phyloP scores from a whole-genome alignment of 208 protist species.

The Acanthamoeba lenticulata region DNA sequence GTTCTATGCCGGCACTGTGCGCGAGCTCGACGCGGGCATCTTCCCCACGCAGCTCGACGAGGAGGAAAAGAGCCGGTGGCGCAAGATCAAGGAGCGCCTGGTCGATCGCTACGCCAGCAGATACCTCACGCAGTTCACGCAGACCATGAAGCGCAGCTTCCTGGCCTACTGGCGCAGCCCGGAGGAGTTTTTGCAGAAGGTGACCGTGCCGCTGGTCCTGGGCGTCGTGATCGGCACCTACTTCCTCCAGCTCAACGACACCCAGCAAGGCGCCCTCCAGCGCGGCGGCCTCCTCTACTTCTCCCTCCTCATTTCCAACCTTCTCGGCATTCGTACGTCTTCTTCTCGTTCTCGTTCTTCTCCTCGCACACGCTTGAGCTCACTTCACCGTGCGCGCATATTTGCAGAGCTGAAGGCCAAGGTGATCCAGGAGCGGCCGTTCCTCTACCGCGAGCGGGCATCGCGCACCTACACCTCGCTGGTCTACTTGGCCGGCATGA shows the following conservation, averaged over 20 bases:
- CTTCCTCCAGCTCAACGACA: constrained; percentile 55
- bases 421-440: not conserved
- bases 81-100: not conserved
- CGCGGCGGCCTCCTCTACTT: not conserved
- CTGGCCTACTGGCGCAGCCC: constrained; percentile 23
- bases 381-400: not conserved
- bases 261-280: not conserved
- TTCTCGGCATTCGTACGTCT: no score
- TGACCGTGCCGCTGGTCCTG: not conserved
- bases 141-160: not conserved
- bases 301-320: not conserved
- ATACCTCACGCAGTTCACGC: not conserved
- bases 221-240: constrained; percentile 21
- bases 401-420: constrained; percentile 18
- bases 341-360: not conserved
- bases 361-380: not conserved
- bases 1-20: not conserved
- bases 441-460: constrained; percentile 5
- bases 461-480: not conserved
- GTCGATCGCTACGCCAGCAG: not conserved
- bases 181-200: constrained; percentile 6
- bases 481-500: not conserved
- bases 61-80: not conserved
- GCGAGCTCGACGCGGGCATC: constrained; percentile 4
- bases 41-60: not conserved